Conservation (phyloP, 2,329 filamentous ascomycete species). For the Cryphonectria nitschkei region DNA sequence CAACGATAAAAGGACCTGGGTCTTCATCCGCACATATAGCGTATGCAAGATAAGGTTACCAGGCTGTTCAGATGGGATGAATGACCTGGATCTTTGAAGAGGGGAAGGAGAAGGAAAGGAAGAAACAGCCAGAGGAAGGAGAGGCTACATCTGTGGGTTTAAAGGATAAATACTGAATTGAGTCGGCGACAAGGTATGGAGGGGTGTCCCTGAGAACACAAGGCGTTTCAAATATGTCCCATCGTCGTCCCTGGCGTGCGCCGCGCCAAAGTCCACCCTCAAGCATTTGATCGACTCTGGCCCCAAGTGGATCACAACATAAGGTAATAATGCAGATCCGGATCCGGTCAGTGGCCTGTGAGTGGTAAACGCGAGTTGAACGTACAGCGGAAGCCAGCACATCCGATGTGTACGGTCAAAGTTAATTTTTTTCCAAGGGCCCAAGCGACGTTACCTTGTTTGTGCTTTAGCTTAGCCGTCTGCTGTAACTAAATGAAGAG, state of each 20-base stretch:
- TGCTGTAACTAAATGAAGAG: neutral
- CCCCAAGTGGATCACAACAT: conserved; percentile 13
- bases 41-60: neutral
- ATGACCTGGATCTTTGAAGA: neutral
- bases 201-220: conserved; percentile 6
- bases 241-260: conserved; percentile 12
- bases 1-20: neutral
- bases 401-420: conserved; percentile 21
- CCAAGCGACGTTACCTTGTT: neutral
- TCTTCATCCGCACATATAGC: neutral
- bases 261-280: neutral
- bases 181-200: neutral
- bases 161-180: neutral
- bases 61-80: neutral
- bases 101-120: neutral
- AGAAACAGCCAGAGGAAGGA: neutral
- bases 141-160: neutral
- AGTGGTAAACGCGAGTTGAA: neutral
- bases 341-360: neutral
- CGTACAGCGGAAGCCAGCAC: conserved; percentile 9
- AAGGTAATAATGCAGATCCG: conserved; percentile 16
- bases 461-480: neutral
- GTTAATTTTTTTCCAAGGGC: neutral
- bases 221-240: conserved; percentile 28
- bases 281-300: conserved; percentile 8